Conservation (phyloP, 108 stramenopile genomes). For the Cyclotella sp. region DNA sequence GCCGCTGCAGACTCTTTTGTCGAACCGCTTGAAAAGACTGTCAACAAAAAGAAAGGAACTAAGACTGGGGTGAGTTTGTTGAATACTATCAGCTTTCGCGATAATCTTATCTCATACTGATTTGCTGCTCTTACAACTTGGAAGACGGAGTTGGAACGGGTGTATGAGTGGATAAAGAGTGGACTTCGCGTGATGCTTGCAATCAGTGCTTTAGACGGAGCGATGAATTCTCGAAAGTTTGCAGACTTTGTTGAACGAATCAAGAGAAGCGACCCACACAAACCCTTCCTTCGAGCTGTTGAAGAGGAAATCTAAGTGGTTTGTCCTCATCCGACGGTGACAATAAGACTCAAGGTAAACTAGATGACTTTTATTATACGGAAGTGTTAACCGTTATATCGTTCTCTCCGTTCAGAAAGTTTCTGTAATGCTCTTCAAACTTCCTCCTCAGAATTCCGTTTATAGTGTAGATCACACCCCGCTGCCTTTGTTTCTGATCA, state of each 20-base stretch:
- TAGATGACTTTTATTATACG: not conserved
- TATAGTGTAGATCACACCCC: not conserved
- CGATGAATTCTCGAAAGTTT: constrained; percentile 71
- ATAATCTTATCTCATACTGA: not conserved
- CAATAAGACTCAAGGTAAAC: not conserved
- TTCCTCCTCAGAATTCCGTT: not conserved
- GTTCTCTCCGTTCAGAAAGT: not conserved
- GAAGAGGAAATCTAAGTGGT: constrained; percentile 19
- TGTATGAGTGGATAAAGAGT: constrained; percentile 88
- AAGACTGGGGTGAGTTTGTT: constrained; percentile 58
- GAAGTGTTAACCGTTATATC: too few species aligned
- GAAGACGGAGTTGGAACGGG: constrained; percentile 77
- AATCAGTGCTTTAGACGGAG: constrained; percentile 68
- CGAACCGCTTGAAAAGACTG: constrained; percentile 83
- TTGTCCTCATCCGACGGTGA: not conserved
- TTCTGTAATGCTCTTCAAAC: not conserved
- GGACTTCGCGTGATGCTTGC: constrained; percentile 78
- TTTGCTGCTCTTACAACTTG: not conserved
- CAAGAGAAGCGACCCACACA: constrained; percentile 56
- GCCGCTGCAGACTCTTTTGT: constrained; percentile 75
- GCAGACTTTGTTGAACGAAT: constrained; percentile 73
- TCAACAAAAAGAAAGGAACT: constrained; percentile 81
- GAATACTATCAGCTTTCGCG: not conserved
- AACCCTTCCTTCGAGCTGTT: constrained; percentile 51
- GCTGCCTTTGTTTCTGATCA: not conserved